phyloP scores from a whole-genome alignment of 2,329 filamentous ascomycete species.

The Trichoderma citrinoviride region DNA sequence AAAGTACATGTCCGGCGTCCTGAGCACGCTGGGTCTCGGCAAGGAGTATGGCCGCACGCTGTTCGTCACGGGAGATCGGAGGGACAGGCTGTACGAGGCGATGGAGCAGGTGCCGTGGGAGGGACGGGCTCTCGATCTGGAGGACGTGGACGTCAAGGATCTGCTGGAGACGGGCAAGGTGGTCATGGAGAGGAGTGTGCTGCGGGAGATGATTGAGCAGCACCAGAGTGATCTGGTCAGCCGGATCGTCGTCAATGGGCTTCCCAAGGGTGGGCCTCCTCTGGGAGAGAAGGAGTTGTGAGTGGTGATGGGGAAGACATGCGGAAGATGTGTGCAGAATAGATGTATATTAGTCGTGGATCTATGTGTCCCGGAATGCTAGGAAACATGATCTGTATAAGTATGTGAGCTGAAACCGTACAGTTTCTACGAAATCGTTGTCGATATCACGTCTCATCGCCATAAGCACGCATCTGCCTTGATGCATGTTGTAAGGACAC shows the following conservation, averaged over 20 bases:
- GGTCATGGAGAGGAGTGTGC: slow-evolving; percentile 78
- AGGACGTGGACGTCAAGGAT: slow-evolving; percentile 95
- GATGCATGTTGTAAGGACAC: too few relatives aligned
- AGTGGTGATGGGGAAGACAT: slow-evolving; percentile 22
- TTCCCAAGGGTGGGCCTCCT: slow-evolving; percentile 35
- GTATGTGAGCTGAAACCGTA: not conserved
- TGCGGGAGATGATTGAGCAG: slow-evolving; percentile 68
- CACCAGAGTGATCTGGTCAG: slow-evolving; percentile 67
- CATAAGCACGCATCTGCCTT: too few relatives aligned
- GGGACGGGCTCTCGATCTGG: slow-evolving; percentile 65
- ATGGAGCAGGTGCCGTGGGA: slow-evolving; percentile 63
- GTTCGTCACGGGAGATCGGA: slow-evolving; percentile 64
- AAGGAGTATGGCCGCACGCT: slow-evolving; percentile 66
- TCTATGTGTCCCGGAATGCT: not conserved
- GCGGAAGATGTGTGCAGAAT: not conserved
- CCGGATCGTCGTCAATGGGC: slow-evolving; percentile 45
- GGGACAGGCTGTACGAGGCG: slow-evolving; percentile 63
- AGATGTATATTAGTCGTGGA: slow-evolving; percentile 13
- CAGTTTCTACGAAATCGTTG: too few relatives aligned
- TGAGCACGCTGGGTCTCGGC: slow-evolving; percentile 69
- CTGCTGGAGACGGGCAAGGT: slow-evolving; percentile 80
- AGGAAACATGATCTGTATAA: not conserved
- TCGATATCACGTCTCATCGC: too few relatives aligned
- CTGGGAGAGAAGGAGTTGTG: slow-evolving; percentile 41
- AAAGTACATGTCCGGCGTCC: slow-evolving; percentile 64